These are phyloP conservation scores for Clavispora fructus DNA, from an alignment of 805 yeast genomes.

Conservation along the genomic window DNA sequence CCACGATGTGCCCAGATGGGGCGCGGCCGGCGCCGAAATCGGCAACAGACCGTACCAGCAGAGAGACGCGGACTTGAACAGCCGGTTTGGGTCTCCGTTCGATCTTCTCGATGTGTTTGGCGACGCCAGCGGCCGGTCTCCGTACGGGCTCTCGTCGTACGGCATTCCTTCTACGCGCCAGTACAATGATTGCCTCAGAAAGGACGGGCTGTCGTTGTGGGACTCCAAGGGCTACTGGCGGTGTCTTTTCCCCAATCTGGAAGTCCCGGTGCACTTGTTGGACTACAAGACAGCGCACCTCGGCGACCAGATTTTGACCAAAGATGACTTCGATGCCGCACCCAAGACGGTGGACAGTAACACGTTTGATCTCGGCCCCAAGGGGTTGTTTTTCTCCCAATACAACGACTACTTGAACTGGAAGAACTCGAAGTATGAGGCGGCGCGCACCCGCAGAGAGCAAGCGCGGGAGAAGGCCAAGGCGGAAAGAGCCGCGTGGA, in stretches of 20 bases:
- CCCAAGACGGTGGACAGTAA: slow-evolving; percentile 5
- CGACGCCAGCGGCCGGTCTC: slow-evolving; percentile 21
- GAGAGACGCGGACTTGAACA: slow-evolving; percentile 4
- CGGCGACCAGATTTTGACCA: slow-evolving; percentile 37
- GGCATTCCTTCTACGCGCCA: slow-evolving; percentile 55
- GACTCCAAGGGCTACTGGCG: slow-evolving; percentile 84
- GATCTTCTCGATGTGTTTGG: slow-evolving; percentile 9
- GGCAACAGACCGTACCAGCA: slow-evolving; percentile 21
- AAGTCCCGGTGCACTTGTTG: slow-evolving; percentile 30
- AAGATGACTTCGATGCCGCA: slow-evolving; percentile 50
- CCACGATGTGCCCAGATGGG: slow-evolving; percentile 6
- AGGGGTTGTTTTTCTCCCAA: slow-evolving; percentile 60
- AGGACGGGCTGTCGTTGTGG: slow-evolving; percentile 75
- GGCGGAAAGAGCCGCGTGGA: background rate
- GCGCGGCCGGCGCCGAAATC: slow-evolving; percentile 2
- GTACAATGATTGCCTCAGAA: slow-evolving; percentile 58
- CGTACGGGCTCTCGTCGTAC: slow-evolving; percentile 46
- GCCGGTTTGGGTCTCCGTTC: background rate
- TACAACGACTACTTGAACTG: slow-evolving; percentile 64
- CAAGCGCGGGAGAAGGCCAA: background rate
- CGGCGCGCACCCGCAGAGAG: slow-evolving; percentile 34
- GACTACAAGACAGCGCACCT: slow-evolving; percentile 20
- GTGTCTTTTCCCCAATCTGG: slow-evolving; percentile 69
- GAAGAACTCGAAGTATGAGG: slow-evolving; percentile 50
- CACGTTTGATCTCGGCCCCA: slow-evolving; percentile 36